phyloP scores from a whole-genome alignment of 2,329 filamentous ascomycete genomes.

The Stagonosporopsis rhizophila region DNA sequence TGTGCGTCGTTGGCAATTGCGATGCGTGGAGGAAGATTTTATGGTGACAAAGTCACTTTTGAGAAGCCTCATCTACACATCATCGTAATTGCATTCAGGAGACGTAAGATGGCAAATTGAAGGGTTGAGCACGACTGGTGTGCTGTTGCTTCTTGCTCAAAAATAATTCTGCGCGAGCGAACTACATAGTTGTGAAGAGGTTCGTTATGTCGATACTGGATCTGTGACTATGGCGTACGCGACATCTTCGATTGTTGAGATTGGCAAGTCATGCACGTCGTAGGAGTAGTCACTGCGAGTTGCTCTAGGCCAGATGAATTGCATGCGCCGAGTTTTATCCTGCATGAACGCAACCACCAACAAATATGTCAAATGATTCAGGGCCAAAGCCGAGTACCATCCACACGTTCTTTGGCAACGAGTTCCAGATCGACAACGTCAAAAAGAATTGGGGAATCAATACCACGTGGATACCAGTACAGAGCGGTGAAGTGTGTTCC shows the following conservation, averaged over 20 bases:
- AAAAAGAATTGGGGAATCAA: background rate
- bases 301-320: background rate
- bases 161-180: background rate
- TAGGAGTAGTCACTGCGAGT: background rate
- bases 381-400: background rate
- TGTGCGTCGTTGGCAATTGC: constrained; percentile 4
- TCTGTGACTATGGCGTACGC: background rate
- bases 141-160: background rate
- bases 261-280: background rate
- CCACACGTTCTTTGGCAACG: background rate
- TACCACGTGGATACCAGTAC: background rate
- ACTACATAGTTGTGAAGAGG: background rate
- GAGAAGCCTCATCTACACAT: background rate
- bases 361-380: constrained; percentile 9
- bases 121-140: background rate
- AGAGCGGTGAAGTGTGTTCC: constrained; percentile 7
- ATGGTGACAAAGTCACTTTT: background rate
- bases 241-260: background rate
- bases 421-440: background rate
- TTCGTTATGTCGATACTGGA: background rate
- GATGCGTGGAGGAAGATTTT: background rate
- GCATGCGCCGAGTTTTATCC: constrained; percentile 1
- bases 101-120: background rate
- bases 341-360: constrained; percentile 20
- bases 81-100: background rate